Evolutionary conservation across 2,329 filamentous ascomycete genomes (phyloP).

Genomic region (Ramichloridium luteum): DNA sequence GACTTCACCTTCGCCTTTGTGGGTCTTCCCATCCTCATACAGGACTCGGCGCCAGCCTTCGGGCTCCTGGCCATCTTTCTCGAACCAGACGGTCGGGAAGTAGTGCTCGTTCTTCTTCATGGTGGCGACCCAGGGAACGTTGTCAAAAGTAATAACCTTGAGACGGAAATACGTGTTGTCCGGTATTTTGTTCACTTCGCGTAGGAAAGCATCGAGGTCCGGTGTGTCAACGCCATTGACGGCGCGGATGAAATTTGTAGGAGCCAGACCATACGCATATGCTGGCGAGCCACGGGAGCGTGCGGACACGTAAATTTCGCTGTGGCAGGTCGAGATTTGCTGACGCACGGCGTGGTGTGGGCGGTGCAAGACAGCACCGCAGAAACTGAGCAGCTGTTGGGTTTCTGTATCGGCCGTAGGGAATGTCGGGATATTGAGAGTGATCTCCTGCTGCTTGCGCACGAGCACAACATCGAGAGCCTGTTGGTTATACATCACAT

Average conservation of each 20-base stretch:
- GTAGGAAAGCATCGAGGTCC: slow-evolving; percentile 68
- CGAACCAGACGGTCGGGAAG: slow-evolving; percentile 54
- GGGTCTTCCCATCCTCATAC: slow-evolving; percentile 37
- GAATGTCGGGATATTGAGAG: slow-evolving; percentile 69
- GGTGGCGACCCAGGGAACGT: slow-evolving; percentile 96
- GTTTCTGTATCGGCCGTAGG: slow-evolving; percentile 86
- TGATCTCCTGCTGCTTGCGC: slow-evolving; percentile 68
- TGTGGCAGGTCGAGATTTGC: slow-evolving; percentile 92
- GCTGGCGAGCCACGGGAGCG: slow-evolving; percentile 70
- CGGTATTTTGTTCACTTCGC: slow-evolving; percentile 72
- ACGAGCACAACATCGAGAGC: slow-evolving; percentile 74
- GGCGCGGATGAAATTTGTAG: slow-evolving; percentile 94
- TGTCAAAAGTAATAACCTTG: slow-evolving; percentile 96
- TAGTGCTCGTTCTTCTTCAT: slow-evolving; percentile 99
- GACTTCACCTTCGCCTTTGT: slow-evolving; percentile 23
- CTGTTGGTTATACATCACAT: slow-evolving; percentile 90
- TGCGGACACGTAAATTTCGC: slow-evolving; percentile 89
- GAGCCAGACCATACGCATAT: slow-evolving; percentile 82
- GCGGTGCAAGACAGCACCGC: slow-evolving; percentile 81
- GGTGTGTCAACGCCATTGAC: slow-evolving; percentile 82
- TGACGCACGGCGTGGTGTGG: slow-evolving; percentile 94
- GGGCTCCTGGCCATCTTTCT: slow-evolving; percentile 41
- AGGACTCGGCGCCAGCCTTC: slow-evolving; percentile 48
- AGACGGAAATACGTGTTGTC: slow-evolving; percentile 98
- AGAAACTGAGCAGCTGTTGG: slow-evolving; percentile 83